Evolutionary conservation across 345 rosid species (phyloP), one percentile per base, ranked within the genome.

Genomic region (Zanthoxylum bungeanum): DNA sequence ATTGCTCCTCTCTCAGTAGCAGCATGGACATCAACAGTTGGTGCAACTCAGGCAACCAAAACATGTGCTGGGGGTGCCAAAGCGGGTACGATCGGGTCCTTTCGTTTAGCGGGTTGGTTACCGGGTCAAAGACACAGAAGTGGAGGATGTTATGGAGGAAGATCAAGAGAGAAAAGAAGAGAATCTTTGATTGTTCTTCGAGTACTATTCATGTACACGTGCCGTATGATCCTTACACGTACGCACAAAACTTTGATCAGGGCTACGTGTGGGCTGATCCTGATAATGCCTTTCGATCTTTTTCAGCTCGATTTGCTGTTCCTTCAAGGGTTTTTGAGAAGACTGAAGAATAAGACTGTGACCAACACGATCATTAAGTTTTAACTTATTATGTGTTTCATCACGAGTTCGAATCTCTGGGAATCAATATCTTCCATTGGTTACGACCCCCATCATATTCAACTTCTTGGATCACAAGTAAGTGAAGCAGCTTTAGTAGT

Each of bases 251-350:
- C 72, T 85, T 85, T 10, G 88, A 85, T 62, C 74, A 82, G 17
- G 86, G 75, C 0, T 68, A 60, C n/a, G 30, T 61, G 60, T 77
- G 67, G 59, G 39, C 60, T 6, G 82, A 78, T 61, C 78, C 82
- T 1, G 88, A 80, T 24, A 69, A 64, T 40, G 50, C 72, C 10
- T 82, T 75, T 30, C 73, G 83, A 25, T 77, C 82, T 9, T 85
- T 85, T 73, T 85, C 88, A 0, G 83, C 86, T 37, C 70, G 88
- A 57, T 85, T 80, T 49, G 83, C 86, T 4, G 85, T 77, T 65
- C 82, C 88, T 2, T 73, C 81, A 2, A 73, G 76, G 27, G 64
- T 79, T 21, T 64, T 64, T 49, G 62, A 34, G 51, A 72, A 71
- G 73, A 60, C 31, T 71, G 37, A 34, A 55, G n/a, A n/a, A n/a